Conservation (phyloP, 2,329 filamentous ascomycete genomes). For the Elsinoe necatrix region DNA sequence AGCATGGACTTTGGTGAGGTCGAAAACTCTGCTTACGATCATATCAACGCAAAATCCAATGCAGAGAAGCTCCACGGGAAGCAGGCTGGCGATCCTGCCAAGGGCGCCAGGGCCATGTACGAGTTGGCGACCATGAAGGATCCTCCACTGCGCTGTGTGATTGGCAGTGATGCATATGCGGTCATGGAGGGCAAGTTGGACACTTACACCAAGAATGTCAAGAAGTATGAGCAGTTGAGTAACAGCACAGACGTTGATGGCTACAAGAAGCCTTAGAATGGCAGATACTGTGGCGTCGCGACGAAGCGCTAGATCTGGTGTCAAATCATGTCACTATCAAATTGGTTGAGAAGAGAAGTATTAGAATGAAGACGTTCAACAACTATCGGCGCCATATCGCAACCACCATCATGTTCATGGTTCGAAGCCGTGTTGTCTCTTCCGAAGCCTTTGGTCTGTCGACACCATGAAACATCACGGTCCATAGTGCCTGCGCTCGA, state of each 20-base stretch:
- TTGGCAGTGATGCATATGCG: conserved; percentile 47
- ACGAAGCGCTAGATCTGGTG: too few species aligned
- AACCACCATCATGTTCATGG: neutral
- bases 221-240: conserved; percentile 42
- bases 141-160: conserved; percentile 44
- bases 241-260: conserved; percentile 43
- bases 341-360: neutral
- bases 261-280: conserved; percentile 23
- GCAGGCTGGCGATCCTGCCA: conserved; percentile 43
- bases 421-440: neutral
- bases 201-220: conserved; percentile 40
- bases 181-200: conserved; percentile 45
- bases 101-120: conserved; percentile 44
- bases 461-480: neutral
- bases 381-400: neutral
- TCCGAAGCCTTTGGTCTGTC: neutral
- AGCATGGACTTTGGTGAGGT: conserved; percentile 41
- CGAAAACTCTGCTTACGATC: conserved; percentile 40
- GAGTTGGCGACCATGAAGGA: conserved; percentile 46
- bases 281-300: too few species aligned
- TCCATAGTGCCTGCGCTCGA: neutral
- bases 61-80: conserved; percentile 36
- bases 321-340: neutral
- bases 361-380: neutral
- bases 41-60: conserved; percentile 37